Evolutionary conservation across 139 green algal species (phyloP).

Genomic region (Parachlorella kessleri): DNA sequence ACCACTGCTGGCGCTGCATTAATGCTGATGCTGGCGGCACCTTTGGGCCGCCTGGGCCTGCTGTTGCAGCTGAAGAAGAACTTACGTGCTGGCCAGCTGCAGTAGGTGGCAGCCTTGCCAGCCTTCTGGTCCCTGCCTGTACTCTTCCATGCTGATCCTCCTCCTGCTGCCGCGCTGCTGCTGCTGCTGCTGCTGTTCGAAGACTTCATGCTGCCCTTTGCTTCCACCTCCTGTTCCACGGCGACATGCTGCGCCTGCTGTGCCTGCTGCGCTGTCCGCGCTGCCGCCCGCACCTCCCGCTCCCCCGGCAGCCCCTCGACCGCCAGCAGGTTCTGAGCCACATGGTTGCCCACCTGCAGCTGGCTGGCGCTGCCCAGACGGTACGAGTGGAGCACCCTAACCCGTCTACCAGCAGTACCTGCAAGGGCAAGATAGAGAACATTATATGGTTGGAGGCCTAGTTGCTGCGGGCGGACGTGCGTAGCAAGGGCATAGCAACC

Average conservation of each 20-base stretch:
- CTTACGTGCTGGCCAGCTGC: no score
- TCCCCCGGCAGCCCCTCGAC: slow-evolving; percentile 10
- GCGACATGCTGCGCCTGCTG: background rate
- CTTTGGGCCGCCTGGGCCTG: no score
- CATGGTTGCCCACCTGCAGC: slow-evolving; percentile 65
- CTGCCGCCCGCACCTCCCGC: background rate
- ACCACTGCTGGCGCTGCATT: background rate
- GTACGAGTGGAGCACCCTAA: slow-evolving; percentile 64
- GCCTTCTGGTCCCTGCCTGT: no score
- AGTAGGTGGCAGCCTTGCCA: background rate
- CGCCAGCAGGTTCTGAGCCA: slow-evolving; percentile 53
- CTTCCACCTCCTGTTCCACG: background rate
- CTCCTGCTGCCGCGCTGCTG: no score
- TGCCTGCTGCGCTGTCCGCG: background rate
- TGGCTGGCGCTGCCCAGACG: slow-evolving; percentile 65
- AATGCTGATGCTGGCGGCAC: background rate
- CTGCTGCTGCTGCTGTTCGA: background rate
- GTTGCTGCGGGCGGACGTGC: no score
- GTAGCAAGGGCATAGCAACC: no score
- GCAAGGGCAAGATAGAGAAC: no score
- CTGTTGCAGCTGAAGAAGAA: no score
- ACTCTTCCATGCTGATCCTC: no score
- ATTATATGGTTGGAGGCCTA: no score
- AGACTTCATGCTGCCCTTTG: background rate
- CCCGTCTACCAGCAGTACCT: slow-evolving; percentile 73